Conservation (phyloP, 164 flowering plant species). For the Dillenia turbinata region DNA sequence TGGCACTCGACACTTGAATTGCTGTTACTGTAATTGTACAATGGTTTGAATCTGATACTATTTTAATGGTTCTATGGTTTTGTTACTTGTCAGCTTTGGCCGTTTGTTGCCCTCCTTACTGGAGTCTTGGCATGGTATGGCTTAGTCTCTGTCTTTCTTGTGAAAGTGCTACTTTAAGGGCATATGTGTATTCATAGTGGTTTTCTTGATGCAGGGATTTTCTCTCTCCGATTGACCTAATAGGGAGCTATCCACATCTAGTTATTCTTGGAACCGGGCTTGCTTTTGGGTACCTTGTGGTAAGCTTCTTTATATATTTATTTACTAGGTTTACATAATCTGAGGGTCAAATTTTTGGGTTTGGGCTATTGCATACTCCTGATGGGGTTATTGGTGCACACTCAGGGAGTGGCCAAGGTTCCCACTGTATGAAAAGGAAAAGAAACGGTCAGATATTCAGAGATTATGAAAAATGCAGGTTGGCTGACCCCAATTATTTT, state of each 20-base stretch:
- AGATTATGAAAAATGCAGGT: too few relatives aligned
- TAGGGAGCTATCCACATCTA: constrained; percentile 71
- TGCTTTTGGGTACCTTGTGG: constrained; percentile 97
- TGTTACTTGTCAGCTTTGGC: constrained; percentile 65
- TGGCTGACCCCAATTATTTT: too few relatives aligned
- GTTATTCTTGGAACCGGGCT: constrained; percentile 90
- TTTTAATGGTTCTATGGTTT: constrained; percentile 7
- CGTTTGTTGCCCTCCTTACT: constrained; percentile 66
- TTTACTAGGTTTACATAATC: too few relatives aligned
- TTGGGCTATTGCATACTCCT: too few relatives aligned
- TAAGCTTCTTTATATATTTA: constrained; percentile 25
- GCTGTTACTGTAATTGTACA: too few relatives aligned
- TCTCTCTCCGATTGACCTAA: constrained; percentile 76
- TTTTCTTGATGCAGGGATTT: constrained; percentile 62
- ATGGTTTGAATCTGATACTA: background rate
- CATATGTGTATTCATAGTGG: background rate
- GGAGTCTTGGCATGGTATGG: constrained; percentile 79
- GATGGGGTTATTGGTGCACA: too few relatives aligned
- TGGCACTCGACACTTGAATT: background rate
- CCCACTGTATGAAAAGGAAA: too few relatives aligned
- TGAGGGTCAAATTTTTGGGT: too few relatives aligned
- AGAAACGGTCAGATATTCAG: too few relatives aligned
- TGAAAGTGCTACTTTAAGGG: background rate
- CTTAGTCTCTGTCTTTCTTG: constrained; percentile 3
- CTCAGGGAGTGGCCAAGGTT: too few relatives aligned